Evolutionary conservation across 148 eudicot species (phyloP), one percentile per base, ranked within the genome.

Genomic region (Vaccinium vitisidaea): DNA sequence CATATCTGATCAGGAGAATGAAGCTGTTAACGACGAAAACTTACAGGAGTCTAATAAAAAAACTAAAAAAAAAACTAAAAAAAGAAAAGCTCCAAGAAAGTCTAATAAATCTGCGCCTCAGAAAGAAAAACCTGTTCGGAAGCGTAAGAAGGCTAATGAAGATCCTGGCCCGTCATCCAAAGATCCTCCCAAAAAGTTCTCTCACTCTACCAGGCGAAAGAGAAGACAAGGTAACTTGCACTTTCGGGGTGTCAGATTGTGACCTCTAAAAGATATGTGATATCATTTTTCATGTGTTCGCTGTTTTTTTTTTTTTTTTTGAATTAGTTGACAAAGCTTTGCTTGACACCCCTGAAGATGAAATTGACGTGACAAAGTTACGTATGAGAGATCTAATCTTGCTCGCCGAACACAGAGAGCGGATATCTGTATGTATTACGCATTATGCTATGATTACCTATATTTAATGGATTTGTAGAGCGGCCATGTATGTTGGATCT

Each of bases 291-390:
- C 27, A 52, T 32, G 8, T 27, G n/a, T 46, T 65, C 11, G 49
- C 2, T 39, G 43, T 39, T 23, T 5, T 32, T 27, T 14, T 13
- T 14, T 13, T 39, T 9, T 5, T 81, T 81, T 75, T 39, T 86
- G 82, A 79, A 79, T 27, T 65, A 94, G 98, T 93, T 87, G 88
- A 93, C 92, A 91, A 90, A 88, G 70, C 83, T 56, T 88, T 93
- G 92, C 94, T 94, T 77, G 93, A 93, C 87, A 91, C 89, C 49
- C 94, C 97, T 4, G 95, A 93, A 90, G 94, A 94, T 75, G 97
- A 91, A 86, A 85, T 95, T 86, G 96, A 93, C 80, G 43, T 80
- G 76, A 88, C 73, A 32, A 90, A 84, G 54, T 85, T 94, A 84
- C 89, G 90, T 65, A 80, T 96, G 43, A 92, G 86, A 90, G 98